Evolutionary conservation across 2,329 filamentous ascomycete species (phyloP).

Genomic region (Akanthomyces uredinophilus): DNA sequence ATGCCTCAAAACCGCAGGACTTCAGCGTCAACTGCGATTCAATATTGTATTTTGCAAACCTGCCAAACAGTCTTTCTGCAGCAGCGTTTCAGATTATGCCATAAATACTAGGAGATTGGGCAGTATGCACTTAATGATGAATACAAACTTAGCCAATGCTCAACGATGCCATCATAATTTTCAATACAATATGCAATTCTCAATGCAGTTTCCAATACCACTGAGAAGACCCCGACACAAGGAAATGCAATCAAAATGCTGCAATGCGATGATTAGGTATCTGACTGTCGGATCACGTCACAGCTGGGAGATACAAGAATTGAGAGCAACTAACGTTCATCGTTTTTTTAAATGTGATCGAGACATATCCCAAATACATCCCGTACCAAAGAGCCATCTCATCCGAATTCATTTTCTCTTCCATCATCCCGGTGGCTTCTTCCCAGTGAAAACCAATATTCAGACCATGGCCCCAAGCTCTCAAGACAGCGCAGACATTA

Average conservation of each 20-base stretch:
- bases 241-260: too few species aligned
- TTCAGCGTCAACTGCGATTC: background rate
- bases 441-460: background rate
- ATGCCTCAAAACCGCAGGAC: background rate
- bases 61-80: background rate
- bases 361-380: conserved; percentile 1
- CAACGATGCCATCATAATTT: too few species aligned
- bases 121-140: background rate
- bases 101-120: background rate
- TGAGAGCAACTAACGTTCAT: background rate
- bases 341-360: background rate
- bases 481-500: background rate
- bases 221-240: too few species aligned
- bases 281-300: background rate
- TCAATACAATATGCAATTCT: too few species aligned
- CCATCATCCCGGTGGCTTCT: background rate
- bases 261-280: background rate
- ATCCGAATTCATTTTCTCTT: conserved; percentile 2
- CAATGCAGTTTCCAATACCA: too few species aligned
- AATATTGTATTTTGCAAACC: background rate
- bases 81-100: background rate
- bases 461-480: background rate
- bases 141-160: background rate
- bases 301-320: background rate
- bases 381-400: conserved; percentile 3